These are phyloP conservation scores for Neurospora africana DNA, from an alignment of 495 filamentous ascomycete species.

Conservation along the genomic window DNA sequence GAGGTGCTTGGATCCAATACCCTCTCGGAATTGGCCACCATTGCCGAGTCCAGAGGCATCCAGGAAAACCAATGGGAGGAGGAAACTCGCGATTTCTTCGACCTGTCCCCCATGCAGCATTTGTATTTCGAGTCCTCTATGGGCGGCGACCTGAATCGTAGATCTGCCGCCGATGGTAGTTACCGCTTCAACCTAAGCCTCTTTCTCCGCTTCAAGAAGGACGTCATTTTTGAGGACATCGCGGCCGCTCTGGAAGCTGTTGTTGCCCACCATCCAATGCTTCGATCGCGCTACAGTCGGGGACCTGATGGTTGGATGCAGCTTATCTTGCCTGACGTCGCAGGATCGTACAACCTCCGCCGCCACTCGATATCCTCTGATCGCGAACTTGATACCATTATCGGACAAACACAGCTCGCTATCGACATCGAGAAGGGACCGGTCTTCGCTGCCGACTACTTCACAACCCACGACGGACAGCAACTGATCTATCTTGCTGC, in stretches of 20 bases:
- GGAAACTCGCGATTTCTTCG: slow-evolving; percentile 41
- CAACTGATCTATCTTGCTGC: slow-evolving; percentile 52
- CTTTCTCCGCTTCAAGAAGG: slow-evolving; percentile 45
- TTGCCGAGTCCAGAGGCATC: slow-evolving; percentile 21
- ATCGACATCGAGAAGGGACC: slow-evolving; percentile 36
- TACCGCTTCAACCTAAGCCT: slow-evolving; percentile 70
- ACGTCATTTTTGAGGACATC: slow-evolving; percentile 37
- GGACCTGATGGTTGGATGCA: slow-evolving; percentile 31
- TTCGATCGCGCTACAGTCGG: slow-evolving; percentile 53
- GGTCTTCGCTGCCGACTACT: slow-evolving; percentile 38
- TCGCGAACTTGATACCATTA: slow-evolving; percentile 29
- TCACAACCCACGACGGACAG: slow-evolving; percentile 36
- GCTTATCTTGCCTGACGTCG: slow-evolving; percentile 24
- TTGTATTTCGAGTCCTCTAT: slow-evolving; percentile 52
- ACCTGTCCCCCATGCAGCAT: slow-evolving; percentile 60
- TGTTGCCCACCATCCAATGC: slow-evolving; percentile 58
- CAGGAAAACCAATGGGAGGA: slow-evolving; percentile 25
- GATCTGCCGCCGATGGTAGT: slow-evolving; percentile 38
- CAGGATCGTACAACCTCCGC: slow-evolving; percentile 29
- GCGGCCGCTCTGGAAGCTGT: slow-evolving; percentile 45
- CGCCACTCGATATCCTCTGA: slow-evolving; percentile 27
- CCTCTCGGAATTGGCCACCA: slow-evolving; percentile 26
- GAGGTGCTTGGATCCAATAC: slow-evolving; percentile 20
- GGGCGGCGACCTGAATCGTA: slow-evolving; percentile 23
- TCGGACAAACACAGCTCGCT: slow-evolving; percentile 25